Conservation (phyloP, 2,329 filamentous ascomycete species). For the Juglanconis sp. region DNA sequence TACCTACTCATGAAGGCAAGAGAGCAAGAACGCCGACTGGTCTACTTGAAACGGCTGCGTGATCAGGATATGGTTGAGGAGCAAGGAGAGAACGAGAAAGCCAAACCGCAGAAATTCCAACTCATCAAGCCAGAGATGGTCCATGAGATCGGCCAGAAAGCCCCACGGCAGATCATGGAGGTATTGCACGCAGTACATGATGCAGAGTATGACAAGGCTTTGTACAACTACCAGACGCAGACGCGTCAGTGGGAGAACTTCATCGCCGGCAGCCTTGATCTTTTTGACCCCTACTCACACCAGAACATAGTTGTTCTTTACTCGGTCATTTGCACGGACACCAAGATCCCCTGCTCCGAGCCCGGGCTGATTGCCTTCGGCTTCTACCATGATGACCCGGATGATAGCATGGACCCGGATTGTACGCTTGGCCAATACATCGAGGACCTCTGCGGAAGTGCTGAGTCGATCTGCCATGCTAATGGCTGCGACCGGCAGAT, state of each 20-base stretch:
- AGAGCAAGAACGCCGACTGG: slow-evolving; percentile 81
- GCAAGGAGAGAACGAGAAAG: slow-evolving; percentile 56
- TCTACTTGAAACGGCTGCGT: slow-evolving; percentile 76
- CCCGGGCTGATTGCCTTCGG: slow-evolving; percentile 86
- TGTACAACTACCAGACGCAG: slow-evolving; percentile 91
- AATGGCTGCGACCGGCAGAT: slow-evolving; percentile 86
- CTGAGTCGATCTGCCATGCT: slow-evolving; percentile 73
- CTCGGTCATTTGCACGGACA: slow-evolving; percentile 89
- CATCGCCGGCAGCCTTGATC: slow-evolving; percentile 78
- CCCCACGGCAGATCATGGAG: slow-evolving; percentile 84
- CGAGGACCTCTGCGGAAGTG: slow-evolving; percentile 78
- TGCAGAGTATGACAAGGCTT: slow-evolving; percentile 91
- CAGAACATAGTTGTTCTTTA: slow-evolving; percentile 95
- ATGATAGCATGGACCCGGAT: slow-evolving; percentile 71
- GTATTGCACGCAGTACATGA: slow-evolving; percentile 93
- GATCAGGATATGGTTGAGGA: slow-evolving; percentile 68
- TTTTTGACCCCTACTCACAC: slow-evolving; percentile 93
- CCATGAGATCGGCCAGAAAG: slow-evolving; percentile 73
- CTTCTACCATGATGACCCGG: slow-evolving; percentile 79
- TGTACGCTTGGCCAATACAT: slow-evolving; percentile 94
- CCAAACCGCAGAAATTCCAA: slow-evolving; percentile 71
- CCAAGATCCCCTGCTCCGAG: slow-evolving; percentile 88
- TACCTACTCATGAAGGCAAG: slow-evolving; percentile 89
- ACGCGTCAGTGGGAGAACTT: slow-evolving; percentile 96
- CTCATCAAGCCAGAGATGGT: slow-evolving; percentile 96